Conservation (phyloP, 1,139 yeast species). For the Geotrichum restrictum region DNA sequence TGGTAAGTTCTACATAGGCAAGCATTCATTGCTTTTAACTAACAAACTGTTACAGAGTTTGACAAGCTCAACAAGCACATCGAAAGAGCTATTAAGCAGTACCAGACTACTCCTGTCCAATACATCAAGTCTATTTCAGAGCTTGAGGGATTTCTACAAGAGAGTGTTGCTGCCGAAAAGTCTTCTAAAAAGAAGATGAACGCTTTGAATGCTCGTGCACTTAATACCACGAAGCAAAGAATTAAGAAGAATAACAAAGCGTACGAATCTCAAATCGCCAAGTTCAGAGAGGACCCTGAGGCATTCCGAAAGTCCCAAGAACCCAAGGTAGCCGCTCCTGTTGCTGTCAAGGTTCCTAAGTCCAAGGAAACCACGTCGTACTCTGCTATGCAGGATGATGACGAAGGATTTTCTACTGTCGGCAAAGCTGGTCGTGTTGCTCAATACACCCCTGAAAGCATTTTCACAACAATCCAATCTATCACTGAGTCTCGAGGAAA, state of each 20-base stretch:
- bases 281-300: constrained; percentile 68
- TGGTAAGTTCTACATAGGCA: neutral
- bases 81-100: constrained; percentile 70
- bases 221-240: constrained; percentile 84
- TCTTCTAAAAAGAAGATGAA: constrained; percentile 64
- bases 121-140: constrained; percentile 66
- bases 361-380: constrained; percentile 22
- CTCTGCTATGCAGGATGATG: constrained; percentile 31
- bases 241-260: constrained; percentile 77
- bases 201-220: constrained; percentile 81
- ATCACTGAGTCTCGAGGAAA: constrained; percentile 92
- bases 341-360: constrained; percentile 26
- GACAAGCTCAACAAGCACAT: constrained; percentile 69
- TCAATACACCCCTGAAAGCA: constrained; percentile 42
- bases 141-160: constrained; percentile 66
- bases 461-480: constrained; percentile 69
- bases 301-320: constrained; percentile 54
- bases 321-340: constrained; percentile 41
- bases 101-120: constrained; percentile 62
- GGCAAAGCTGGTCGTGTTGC: constrained; percentile 43
- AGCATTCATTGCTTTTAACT: constrained; percentile 7
- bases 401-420: constrained; percentile 42
- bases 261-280: constrained; percentile 53
- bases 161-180: constrained; percentile 56
- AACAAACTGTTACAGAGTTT: constrained; percentile 48